These are phyloP conservation scores for Cryptococcus sp. DNA, from an alignment of 1,284 basidiomycete genomes.

Conservation along the genomic window DNA sequence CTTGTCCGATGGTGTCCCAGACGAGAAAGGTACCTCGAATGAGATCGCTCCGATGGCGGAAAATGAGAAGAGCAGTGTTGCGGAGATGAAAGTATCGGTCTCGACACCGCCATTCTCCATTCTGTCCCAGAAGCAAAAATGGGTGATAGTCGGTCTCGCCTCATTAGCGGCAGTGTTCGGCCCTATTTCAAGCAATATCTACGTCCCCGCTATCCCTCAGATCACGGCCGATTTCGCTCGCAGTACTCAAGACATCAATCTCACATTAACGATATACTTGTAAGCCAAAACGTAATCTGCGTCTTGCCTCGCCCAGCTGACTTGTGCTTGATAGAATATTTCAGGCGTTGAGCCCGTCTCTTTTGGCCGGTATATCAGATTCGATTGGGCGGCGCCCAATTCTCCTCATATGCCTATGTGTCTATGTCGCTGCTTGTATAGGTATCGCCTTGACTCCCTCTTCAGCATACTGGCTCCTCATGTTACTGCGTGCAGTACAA, in stretches of 20 bases:
- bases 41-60: too few species aligned
- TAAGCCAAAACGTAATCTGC: too few species aligned
- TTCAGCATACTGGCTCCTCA: constrained; percentile 38
- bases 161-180: constrained; percentile 31
- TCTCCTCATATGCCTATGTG: constrained; percentile 35
- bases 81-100: too few species aligned
- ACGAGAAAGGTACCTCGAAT: too few species aligned
- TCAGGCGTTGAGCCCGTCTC: constrained; percentile 47
- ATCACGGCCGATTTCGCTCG: constrained; percentile 33
- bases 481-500: constrained; percentile 40
- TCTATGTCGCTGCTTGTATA: constrained; percentile 46
- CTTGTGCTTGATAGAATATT: constrained; percentile 17
- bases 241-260: constrained; percentile 36
- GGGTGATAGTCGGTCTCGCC: constrained; percentile 27
- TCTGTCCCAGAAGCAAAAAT: constrained; percentile 9
- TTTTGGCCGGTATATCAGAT: constrained; percentile 44
- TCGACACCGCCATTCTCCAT: too few species aligned
- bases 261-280: constrained; percentile 46
- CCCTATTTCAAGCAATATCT: constrained; percentile 29
- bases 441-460: constrained; percentile 45
- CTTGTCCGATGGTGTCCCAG: too few species aligned
- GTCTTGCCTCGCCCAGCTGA: too few species aligned
- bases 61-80: too few species aligned
- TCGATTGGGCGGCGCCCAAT: constrained; percentile 38
- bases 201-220: constrained; percentile 38